Conservation (phyloP, 345 rosid species). For the Eucalyptus cladocalyx region DNA sequence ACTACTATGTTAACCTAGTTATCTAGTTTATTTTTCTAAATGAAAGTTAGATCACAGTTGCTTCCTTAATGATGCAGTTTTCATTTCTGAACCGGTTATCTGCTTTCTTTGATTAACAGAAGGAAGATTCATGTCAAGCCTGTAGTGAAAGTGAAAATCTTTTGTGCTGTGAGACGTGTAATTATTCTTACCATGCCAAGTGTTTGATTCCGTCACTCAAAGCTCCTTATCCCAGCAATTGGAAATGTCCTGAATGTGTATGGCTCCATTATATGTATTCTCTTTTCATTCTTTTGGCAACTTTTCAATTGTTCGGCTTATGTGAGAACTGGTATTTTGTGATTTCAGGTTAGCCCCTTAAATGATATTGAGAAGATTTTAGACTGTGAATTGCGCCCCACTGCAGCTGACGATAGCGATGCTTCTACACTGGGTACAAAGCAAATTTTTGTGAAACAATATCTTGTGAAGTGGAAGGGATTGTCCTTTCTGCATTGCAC, state of each 20-base stretch:
- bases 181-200: constrained; percentile 70
- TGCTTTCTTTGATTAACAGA: constrained; percentile 18
- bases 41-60: background rate
- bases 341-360: constrained; percentile 87
- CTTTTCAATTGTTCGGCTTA: background rate
- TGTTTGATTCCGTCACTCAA: constrained; percentile 77
- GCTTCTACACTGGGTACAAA: constrained; percentile 53
- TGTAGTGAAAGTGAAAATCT: constrained; percentile 75
- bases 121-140: constrained; percentile 77
- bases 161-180: constrained; percentile 78
- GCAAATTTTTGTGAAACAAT: constrained; percentile 82
- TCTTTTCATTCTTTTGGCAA: background rate
- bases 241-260: constrained; percentile 99
- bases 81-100: background rate
- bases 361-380: constrained; percentile 88
- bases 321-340: constrained; percentile 2
- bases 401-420: constrained; percentile 54
- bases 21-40: background rate
- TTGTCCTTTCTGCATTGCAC: constrained; percentile 93
- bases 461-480: constrained; percentile 99
- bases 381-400: constrained; percentile 95
- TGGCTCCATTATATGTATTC: constrained; percentile 2
- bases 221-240: constrained; percentile 56
- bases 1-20: background rate
- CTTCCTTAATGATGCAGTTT: background rate